A percentile compares a stretch with the other conserved stretches of the same genome.
These are phyloP conservation scores for Aegilops umbellulata DNA, from an alignment of 176 grass and related monocot species.

Conservation along the genomic window DNA sequence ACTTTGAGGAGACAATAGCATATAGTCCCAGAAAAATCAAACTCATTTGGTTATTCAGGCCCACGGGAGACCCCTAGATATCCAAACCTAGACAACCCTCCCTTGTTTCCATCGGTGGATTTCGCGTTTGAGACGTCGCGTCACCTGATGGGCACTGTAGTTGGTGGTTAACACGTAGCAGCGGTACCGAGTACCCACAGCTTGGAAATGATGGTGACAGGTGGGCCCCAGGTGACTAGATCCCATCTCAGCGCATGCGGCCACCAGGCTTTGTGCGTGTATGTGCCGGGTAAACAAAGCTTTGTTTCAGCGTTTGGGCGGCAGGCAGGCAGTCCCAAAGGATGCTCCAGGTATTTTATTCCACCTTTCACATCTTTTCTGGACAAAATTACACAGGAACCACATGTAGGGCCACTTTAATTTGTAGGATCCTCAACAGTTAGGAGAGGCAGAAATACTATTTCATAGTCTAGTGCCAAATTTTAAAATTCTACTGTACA, in stretches of 20 bases:
- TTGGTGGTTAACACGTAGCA: conserved; percentile 36
- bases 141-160: not conserved
- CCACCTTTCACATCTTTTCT: not conserved
- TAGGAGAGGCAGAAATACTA: not conserved
- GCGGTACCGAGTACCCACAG: not conserved
- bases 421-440: not conserved
- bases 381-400: not conserved
- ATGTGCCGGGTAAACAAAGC: conserved; percentile 8
- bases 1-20: too few species aligned
- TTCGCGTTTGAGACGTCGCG: not conserved
- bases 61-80: not conserved
- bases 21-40: not conserved
- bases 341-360: not conserved
- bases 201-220: not conserved
- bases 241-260: conserved; percentile 28
- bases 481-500: too few species aligned
- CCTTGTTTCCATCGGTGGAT: not conserved
- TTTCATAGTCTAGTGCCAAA: too few species aligned
- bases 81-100: not conserved
- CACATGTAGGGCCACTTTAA: not conserved
- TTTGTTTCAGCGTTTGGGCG: not conserved
- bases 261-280: conserved; percentile 14
- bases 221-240: conserved; percentile 38
- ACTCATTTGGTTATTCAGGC: not conserved
- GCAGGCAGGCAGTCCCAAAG: not conserved